These are phyloP conservation scores for Exophiala phaeomuriformis DNA, from an alignment of 2,329 filamentous ascomycete species.

Conservation along the genomic window DNA sequence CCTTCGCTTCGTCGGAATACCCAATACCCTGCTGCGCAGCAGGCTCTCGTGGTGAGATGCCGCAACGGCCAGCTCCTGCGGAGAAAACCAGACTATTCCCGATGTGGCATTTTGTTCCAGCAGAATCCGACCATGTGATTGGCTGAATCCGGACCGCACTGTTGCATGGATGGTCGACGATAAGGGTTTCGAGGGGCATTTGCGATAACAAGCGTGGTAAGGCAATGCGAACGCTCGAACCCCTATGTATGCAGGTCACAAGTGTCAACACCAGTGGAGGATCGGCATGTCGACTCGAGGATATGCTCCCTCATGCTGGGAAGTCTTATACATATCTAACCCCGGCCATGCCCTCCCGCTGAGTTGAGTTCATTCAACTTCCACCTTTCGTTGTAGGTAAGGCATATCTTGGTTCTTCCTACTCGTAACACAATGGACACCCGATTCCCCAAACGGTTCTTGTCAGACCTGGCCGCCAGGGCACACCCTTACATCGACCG, in stretches of 20 bases:
- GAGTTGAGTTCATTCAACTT: neutral
- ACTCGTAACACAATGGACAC: slow-evolving; percentile 9
- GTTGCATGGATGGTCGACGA: slow-evolving; percentile 14
- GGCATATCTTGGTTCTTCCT: neutral
- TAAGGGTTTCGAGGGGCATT: slow-evolving; percentile 12
- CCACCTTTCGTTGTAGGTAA: neutral
- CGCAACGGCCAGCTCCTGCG: slow-evolving; percentile 4
- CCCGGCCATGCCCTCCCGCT: neutral
- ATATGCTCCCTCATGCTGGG: slow-evolving; percentile 3
- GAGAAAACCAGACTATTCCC: slow-evolving; percentile 12
- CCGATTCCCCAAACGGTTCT: slow-evolving; percentile 5
- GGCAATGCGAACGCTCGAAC: neutral
- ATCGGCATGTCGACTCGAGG: slow-evolving; percentile 9
- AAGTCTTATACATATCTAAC: slow-evolving; percentile 5
- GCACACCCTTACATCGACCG: slow-evolving; percentile 19
- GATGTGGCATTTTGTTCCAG: slow-evolving; percentile 16
- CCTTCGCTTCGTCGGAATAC: no score
- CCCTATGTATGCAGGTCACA: neutral
- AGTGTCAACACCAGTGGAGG: neutral
- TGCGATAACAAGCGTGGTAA: slow-evolving; percentile 4
- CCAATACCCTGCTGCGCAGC: neutral
- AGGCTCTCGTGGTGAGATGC: slow-evolving; percentile 13
- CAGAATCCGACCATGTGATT: slow-evolving; percentile 4
- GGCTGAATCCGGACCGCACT: slow-evolving; percentile 3
- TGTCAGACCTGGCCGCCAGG: slow-evolving; percentile 14